phyloP scores from a whole-genome alignment of 148 eudicot species.

The Amaranthus palmeri region DNA sequence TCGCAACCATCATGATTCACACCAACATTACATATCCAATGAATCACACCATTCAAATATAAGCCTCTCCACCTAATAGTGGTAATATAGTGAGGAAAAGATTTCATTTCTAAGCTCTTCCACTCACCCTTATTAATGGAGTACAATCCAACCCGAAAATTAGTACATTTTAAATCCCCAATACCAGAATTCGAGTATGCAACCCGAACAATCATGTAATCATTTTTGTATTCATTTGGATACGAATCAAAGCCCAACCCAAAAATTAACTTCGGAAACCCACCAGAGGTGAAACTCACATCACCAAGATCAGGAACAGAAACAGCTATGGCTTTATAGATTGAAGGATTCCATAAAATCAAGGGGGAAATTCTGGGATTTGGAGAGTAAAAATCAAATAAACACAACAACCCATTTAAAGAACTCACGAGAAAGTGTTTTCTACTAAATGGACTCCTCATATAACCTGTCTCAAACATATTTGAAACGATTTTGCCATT shows the following conservation, averaged over 20 bases:
- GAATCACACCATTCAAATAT: constrained; percentile 20
- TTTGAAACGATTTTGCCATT: no score
- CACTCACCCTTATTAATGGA: neutral
- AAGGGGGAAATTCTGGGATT: constrained; percentile 2
- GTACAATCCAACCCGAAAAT: constrained; percentile 4
- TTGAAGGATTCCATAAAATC: constrained; percentile 20
- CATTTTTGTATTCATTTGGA: constrained; percentile 2
- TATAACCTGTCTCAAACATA: neutral
- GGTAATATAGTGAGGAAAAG: neutral
- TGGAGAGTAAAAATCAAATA: constrained; percentile 9
- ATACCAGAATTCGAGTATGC: constrained; percentile 3
- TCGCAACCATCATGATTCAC: neutral
- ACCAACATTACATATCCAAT: constrained; percentile 14
- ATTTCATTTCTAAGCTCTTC: neutral
- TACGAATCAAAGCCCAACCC: constrained; percentile 13
- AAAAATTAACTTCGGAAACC: constrained; percentile 17
- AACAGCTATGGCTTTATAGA: neutral
- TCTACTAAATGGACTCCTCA: constrained; percentile 3
- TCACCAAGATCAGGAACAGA: neutral
- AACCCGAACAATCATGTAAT: constrained; percentile 3
- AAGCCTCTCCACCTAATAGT: constrained; percentile 19
- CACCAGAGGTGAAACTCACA: constrained; percentile 9
- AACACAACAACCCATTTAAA: constrained; percentile 13
- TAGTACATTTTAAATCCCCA: neutral
- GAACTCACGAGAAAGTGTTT: constrained; percentile 21